phyloP scores from a whole-genome alignment of 2,329 filamentous ascomycete species.

The Epichloe coenophiala region DNA sequence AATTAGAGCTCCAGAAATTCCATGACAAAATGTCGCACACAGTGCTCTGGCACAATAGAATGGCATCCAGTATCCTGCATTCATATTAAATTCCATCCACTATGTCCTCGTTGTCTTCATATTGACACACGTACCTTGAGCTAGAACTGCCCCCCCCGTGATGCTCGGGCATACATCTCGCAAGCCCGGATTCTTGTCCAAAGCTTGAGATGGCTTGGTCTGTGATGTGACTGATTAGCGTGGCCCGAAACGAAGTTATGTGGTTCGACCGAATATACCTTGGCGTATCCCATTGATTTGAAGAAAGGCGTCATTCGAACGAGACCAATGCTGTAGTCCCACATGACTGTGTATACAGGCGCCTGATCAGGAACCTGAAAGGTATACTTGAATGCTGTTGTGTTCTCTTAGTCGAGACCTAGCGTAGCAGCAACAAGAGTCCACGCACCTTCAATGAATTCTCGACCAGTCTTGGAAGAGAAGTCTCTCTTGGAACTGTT shows the following conservation, averaged over 20 bases:
- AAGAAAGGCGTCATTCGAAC: conserved; percentile 92
- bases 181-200: conserved; percentile 65
- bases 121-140: conserved; percentile 55
- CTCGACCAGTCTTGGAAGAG: conserved; percentile 69
- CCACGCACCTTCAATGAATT: conserved; percentile 69
- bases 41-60: conserved; percentile 75
- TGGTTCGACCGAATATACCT: conserved; percentile 40
- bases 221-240: conserved; percentile 21
- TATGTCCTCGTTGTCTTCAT: neutral
- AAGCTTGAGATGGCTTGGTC: conserved; percentile 80
- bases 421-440: neutral
- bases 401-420: neutral
- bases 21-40: conserved; percentile 78
- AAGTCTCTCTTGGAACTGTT: conserved; percentile 90
- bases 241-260: conserved; percentile 6
- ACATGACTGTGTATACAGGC: conserved; percentile 66
- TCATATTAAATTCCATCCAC: conserved; percentile 5
- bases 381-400: conserved; percentile 66
- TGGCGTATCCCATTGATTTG: conserved; percentile 76
- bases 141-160: conserved; percentile 78
- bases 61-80: conserved; percentile 88
- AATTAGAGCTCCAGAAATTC: conserved; percentile 72
- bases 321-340: conserved; percentile 92
- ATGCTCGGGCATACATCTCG: conserved; percentile 88
- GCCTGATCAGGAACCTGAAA: conserved; percentile 59